A percentile compares a stretch with the other conserved stretches of the same genome.
Evolutionary conservation across 1,139 yeast species (phyloP).

Genomic region (Arxiozyma bovina): DNA sequence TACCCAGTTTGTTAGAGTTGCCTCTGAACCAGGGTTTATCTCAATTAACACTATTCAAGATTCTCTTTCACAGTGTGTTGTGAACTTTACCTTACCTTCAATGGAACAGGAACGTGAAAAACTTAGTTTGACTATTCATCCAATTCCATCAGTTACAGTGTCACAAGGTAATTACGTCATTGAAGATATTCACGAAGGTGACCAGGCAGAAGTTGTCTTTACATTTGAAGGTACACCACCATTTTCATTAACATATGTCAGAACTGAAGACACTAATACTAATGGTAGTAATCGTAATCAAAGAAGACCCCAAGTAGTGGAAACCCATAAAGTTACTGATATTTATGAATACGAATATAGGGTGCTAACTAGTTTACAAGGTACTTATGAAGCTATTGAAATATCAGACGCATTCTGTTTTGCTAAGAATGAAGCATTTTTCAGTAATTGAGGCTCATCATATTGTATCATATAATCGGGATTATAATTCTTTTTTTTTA

Average conservation of each 20-base stretch:
- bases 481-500: not conserved
- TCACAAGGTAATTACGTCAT: conserved; percentile 68
- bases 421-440: conserved; percentile 35
- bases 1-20: conserved; percentile 57
- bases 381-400: conserved; percentile 87
- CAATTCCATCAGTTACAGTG: conserved; percentile 85
- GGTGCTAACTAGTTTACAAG: conserved; percentile 75
- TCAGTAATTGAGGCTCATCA: conserved; percentile 9
- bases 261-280: conserved; percentile 36
- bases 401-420: conserved; percentile 74
- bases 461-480: not conserved
- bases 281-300: conserved; percentile 27
- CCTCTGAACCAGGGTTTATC: conserved; percentile 71
- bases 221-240: conserved; percentile 68
- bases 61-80: conserved; percentile 66
- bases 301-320: conserved; percentile 48
- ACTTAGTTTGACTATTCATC: conserved; percentile 53
- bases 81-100: conserved; percentile 41
- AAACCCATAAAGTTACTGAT: conserved; percentile 64
- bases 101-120: conserved; percentile 34
- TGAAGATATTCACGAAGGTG: conserved; percentile 86
- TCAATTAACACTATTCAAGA: conserved; percentile 65
- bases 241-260: conserved; percentile 46
- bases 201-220: conserved; percentile 62
- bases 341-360: conserved; percentile 62